Evolutionary conservation across 768 basidiomycete genomes (phyloP).

Genomic region (Botryobasidium botryosum): DNA sequence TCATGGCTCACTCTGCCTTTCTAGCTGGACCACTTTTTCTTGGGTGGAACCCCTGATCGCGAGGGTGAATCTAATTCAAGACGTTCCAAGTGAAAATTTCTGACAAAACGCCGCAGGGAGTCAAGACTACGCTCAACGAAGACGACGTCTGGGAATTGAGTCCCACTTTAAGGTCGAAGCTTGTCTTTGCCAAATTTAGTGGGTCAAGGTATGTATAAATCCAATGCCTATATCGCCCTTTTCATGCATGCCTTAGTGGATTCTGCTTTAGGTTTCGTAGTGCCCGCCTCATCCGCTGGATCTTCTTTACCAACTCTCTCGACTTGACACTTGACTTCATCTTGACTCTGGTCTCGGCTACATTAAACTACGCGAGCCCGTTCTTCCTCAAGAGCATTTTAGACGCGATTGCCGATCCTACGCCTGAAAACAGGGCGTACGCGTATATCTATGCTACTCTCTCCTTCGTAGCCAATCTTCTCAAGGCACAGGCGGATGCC

Average conservation of each 20-base stretch:
- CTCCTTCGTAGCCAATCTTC: constrained; percentile 43
- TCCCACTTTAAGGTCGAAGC: constrained; percentile 46
- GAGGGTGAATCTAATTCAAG: not conserved
- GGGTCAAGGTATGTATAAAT: too few species aligned
- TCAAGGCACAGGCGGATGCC: constrained; percentile 30
- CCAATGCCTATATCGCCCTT: too few species aligned
- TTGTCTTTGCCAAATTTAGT: constrained; percentile 40
- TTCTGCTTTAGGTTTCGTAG: too few species aligned
- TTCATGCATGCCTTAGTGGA: too few species aligned
- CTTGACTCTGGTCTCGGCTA: constrained; percentile 49
- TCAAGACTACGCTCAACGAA: constrained; percentile 40
- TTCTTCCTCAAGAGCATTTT: constrained; percentile 61
- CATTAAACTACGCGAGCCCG: constrained; percentile 59
- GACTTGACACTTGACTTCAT: constrained; percentile 48
- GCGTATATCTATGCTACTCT: constrained; percentile 71
- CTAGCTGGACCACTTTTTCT: constrained; percentile 10
- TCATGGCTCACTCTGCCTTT: too few species aligned
- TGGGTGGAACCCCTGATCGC: not conserved
- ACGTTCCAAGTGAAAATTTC: not conserved
- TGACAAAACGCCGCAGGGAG: constrained; percentile 22
- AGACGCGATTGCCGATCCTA: constrained; percentile 21
- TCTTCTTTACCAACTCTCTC: too few species aligned
- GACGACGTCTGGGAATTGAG: constrained; percentile 57
- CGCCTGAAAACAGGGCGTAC: constrained; percentile 32
- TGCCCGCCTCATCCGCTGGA: too few species aligned